Conservation (phyloP, 441 rosid genomes). For the Erysimum pusillum region DNA sequence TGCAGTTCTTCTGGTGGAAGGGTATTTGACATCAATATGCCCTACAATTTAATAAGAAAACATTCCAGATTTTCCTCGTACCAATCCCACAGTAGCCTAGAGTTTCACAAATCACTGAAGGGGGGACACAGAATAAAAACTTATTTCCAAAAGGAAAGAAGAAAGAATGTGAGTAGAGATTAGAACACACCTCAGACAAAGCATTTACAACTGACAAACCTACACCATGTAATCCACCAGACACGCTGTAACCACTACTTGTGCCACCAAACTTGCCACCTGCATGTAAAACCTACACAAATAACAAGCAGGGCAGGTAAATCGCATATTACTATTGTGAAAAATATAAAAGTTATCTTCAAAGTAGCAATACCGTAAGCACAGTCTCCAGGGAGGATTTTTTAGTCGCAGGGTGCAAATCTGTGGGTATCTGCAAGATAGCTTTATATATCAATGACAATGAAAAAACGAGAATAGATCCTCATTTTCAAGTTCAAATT, state of each 20-base stretch:
- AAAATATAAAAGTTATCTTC: conserved; percentile 22
- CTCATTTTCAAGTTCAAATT: neutral
- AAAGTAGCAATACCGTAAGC: conserved; percentile 72
- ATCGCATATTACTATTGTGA: neutral
- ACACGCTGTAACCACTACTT: conserved; percentile 92
- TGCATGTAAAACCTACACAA: conserved; percentile 91
- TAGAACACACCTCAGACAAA: conserved; percentile 81
- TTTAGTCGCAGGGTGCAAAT: conserved; percentile 89
- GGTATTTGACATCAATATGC: conserved; percentile 22
- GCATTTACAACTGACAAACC: conserved; percentile 99
- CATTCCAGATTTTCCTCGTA: conserved; percentile 5
- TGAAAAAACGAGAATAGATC: neutral
- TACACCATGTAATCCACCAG: conserved; percentile 98
- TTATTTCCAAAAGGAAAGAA: conserved; percentile 14
- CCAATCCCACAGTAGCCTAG: conserved; percentile 13
- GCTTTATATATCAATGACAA: conserved; percentile 28
- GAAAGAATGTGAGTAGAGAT: conserved; percentile 19
- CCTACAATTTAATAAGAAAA: conserved; percentile 20
- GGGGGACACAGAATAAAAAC: neutral
- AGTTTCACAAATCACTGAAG: neutral
- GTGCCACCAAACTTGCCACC: conserved; percentile 98
- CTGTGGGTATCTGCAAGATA: conserved; percentile 86
- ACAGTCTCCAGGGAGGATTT: conserved; percentile 97
- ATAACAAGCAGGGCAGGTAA: conserved; percentile 14
- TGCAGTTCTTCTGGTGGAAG: conserved; percentile 15